Conservation (phyloP, 495 filamentous ascomycete genomes). For the Amphirosellinia nigrospora region DNA sequence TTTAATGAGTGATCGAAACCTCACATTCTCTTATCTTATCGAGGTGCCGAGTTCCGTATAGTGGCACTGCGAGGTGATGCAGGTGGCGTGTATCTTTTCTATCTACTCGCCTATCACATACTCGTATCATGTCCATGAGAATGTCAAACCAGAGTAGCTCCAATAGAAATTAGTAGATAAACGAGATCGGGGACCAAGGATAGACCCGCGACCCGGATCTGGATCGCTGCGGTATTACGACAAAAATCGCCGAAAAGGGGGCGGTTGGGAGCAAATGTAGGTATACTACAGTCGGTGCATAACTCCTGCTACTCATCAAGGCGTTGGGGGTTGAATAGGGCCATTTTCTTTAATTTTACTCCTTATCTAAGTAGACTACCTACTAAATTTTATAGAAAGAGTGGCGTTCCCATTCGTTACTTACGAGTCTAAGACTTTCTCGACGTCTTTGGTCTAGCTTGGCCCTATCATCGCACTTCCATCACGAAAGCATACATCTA, state of each 20-base stretch:
- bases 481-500: slow-evolving; percentile 4
- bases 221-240: background rate
- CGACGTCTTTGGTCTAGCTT: background rate
- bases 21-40: background rate
- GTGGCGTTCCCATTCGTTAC: background rate
- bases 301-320: background rate
- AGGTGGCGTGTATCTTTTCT: background rate
- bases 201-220: background rate
- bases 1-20: background rate
- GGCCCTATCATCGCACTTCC: background rate
- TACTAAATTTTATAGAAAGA: no score
- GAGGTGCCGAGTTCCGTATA: background rate
- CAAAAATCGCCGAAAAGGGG: background rate
- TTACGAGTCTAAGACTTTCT: background rate
- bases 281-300: background rate
- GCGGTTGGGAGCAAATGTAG: background rate
- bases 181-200: background rate
- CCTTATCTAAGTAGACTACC: no score
- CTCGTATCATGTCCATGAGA: background rate
- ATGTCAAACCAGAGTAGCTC: background rate
- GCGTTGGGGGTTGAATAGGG: background rate
- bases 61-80: background rate
- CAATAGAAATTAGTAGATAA: background rate
- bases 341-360: background rate
- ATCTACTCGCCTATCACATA: background rate